Conservation (phyloP, 345 rosid genomes). For the Linum trigynum region DNA sequence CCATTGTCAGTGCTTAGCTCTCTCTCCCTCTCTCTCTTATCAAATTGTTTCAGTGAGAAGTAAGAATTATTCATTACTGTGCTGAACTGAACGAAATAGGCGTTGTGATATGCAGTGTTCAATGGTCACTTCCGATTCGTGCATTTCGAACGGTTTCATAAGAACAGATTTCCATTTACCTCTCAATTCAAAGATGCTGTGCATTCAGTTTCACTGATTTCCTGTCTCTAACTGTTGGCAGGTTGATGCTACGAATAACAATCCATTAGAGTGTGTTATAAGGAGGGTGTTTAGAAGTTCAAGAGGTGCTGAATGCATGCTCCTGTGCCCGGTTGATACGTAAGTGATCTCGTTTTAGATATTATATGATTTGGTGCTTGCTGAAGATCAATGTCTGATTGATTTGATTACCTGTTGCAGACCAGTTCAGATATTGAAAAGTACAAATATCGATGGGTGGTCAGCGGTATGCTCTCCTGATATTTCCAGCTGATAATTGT, state of each 20-base stretch:
- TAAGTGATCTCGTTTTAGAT: slow-evolving; percentile 22
- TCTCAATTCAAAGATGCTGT: no score
- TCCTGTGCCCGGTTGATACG: slow-evolving; percentile 87
- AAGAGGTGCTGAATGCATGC: slow-evolving; percentile 74
- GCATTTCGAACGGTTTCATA: background rate
- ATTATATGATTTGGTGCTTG: slow-evolving; percentile 1
- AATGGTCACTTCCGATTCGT: background rate
- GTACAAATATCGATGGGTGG: slow-evolving; percentile 79
- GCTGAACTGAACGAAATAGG: background rate
- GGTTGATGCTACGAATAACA: slow-evolving; percentile 67
- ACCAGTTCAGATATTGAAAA: slow-evolving; percentile 85
- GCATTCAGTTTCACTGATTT: background rate
- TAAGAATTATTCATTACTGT: background rate
- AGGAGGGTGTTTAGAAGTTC: slow-evolving; percentile 80
- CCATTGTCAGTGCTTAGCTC: slow-evolving; percentile 45
- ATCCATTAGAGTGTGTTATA: slow-evolving; percentile 70
- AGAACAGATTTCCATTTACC: no score
- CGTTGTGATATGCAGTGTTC: no score
- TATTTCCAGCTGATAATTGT: background rate
- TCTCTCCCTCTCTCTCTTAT: background rate
- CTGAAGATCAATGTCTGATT: slow-evolving; percentile 3
- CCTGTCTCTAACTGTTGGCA: slow-evolving; percentile 17
- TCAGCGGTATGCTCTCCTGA: slow-evolving; percentile 60
- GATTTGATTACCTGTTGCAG: slow-evolving; percentile 39
- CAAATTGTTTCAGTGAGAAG: background rate